A percentile compares a stretch with the other conserved stretches of the same genome.
phyloP scores from a whole-genome alignment of 2,329 filamentous ascomycete genomes.

The Ciborinia camelliae region DNA sequence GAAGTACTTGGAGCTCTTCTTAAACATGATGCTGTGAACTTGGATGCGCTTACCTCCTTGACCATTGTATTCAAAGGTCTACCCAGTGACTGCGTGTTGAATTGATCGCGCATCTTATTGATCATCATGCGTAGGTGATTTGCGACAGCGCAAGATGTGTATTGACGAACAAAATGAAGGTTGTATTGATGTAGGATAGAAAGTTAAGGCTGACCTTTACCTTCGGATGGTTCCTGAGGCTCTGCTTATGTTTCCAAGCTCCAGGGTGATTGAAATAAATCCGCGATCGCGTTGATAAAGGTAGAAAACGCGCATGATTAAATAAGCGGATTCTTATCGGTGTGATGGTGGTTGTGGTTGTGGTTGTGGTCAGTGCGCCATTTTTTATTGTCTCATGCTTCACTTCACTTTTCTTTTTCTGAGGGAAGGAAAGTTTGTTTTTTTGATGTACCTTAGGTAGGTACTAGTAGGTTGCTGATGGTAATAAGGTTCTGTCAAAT shows the following conservation, averaged over 20 bases:
- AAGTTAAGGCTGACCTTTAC: slow-evolving; percentile 1
- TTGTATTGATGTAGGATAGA: background rate
- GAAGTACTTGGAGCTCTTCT: background rate
- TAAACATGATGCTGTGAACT: background rate
- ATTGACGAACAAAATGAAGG: background rate
- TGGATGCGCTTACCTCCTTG: slow-evolving; percentile 58
- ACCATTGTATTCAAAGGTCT: slow-evolving; percentile 59
- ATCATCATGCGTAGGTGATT: slow-evolving; percentile 16
- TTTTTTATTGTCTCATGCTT: background rate
- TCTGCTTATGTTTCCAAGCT: slow-evolving; percentile 1
- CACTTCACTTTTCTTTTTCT: background rate
- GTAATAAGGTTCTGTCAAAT: background rate
- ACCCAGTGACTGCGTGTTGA: slow-evolving; percentile 65
- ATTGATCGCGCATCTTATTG: slow-evolving; percentile 48
- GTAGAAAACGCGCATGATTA: slow-evolving; percentile 12
- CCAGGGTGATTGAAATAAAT: background rate
- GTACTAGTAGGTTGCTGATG: background rate
- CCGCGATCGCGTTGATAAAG: background rate
- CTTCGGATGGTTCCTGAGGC: slow-evolving; percentile 14
- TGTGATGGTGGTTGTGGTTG: background rate
- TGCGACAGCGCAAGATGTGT: slow-evolving; percentile 16
- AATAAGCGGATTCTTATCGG: background rate
- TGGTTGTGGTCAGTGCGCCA: background rate
- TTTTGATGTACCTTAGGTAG: too few relatives aligned
- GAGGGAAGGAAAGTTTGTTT: background rate